phyloP scores from a whole-genome alignment of 192 early-diverging fungal species.

The Backusella psychrophila region DNA sequence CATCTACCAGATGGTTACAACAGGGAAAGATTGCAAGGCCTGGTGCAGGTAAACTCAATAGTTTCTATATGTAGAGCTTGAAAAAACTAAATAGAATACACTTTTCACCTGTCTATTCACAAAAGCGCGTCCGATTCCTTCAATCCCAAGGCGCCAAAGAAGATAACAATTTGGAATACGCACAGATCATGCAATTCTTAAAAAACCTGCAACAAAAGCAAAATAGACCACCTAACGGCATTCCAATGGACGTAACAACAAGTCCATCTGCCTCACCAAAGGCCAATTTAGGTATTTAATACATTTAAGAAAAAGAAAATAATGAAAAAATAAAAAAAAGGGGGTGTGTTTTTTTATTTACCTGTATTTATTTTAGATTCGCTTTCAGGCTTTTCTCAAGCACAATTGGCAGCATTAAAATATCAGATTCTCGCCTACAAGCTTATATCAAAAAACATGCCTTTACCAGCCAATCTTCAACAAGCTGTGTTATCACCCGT shows the following conservation, averaged over 20 bases:
- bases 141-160: conserved; percentile 73
- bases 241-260: conserved; percentile 29
- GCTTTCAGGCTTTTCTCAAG: conserved; percentile 42
- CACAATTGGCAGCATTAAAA: conserved; percentile 69
- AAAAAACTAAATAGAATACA: not conserved
- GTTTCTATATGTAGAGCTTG: not conserved
- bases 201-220: conserved; percentile 39
- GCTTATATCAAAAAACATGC: conserved; percentile 74
- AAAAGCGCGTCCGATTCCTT: conserved; percentile 28
- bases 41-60: conserved; percentile 20
- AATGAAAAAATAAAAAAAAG: not conserved
- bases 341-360: not conserved
- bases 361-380: not conserved
- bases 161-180: conserved; percentile 72
- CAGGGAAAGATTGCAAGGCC: conserved; percentile 27
- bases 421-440: conserved; percentile 87
- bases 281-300: not conserved
- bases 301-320: not conserved
- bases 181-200: conserved; percentile 61
- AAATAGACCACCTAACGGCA: conserved; percentile 16
- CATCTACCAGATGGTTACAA: conserved; percentile 6
- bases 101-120: not conserved
- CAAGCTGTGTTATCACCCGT: conserved; percentile 60
- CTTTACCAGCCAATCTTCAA: conserved; percentile 70
- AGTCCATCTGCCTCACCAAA: conserved; percentile 26